Conservation (phyloP, 1,284 basidiomycete genomes). For the Pseudozyma tsukubaensis region DNA sequence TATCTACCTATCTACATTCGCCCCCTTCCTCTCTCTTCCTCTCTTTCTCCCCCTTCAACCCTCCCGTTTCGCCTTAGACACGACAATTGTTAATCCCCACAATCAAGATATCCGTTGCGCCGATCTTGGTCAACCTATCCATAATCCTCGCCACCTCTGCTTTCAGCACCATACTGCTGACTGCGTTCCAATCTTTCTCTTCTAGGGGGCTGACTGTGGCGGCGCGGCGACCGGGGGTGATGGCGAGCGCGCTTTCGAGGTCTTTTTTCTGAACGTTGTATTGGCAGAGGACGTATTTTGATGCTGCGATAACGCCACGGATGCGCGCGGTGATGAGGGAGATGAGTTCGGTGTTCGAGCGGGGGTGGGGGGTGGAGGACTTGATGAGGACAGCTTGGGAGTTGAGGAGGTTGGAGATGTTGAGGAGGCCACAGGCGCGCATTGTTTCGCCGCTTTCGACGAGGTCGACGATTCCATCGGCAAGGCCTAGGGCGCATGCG, state of each 20-base stretch:
- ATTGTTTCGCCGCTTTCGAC: slow-evolving; percentile 97
- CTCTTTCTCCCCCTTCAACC: background rate
- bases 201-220: slow-evolving; percentile 91
- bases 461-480: slow-evolving; percentile 82
- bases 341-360: slow-evolving; percentile 76
- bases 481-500: slow-evolving; percentile 93
- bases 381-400: slow-evolving; percentile 96
- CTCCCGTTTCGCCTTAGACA: slow-evolving; percentile 73
- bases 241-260: slow-evolving; percentile 75
- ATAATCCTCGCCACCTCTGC: slow-evolving; percentile 85
- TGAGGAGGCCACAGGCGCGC: slow-evolving; percentile 94
- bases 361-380: slow-evolving; percentile 77
- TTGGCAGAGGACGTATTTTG: slow-evolving; percentile 86
- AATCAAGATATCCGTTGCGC: slow-evolving; percentile 90
- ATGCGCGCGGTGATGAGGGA: slow-evolving; percentile 86
- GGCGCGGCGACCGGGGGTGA: slow-evolving; percentile 90
- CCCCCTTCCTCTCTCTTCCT: background rate
- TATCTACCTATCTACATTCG: too few relatives aligned
- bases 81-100: slow-evolving; percentile 93
- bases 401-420: slow-evolving; percentile 81
- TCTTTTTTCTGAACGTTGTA: slow-evolving; percentile 84
- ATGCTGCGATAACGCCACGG: slow-evolving; percentile 90
- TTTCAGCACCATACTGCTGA: slow-evolving; percentile 92
- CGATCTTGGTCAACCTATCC: slow-evolving; percentile 84
- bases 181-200: slow-evolving; percentile 84